Evolutionary conservation across 129 eudicot species (phyloP), one percentile per base, ranked within the genome.

Genomic region (Flaveria brownii): DNA sequence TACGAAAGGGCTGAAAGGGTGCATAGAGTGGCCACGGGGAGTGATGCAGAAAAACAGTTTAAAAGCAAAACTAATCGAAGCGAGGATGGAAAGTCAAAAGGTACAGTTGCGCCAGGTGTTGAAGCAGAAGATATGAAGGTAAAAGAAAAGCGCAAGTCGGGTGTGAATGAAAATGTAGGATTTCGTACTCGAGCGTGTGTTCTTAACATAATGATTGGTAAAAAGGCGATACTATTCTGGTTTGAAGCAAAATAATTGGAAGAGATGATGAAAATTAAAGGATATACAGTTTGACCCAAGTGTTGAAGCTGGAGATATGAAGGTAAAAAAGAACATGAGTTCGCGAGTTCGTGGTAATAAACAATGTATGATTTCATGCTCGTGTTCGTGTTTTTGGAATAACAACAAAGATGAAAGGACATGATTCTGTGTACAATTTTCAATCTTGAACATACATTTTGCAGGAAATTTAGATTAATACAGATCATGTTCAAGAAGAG

Each of bases 21-120:
- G 97, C 85, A 88, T 93, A 1, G 96, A 93, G 55, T 90, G 98
- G 98, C 96, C 98, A 33, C 85, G 86, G 23, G 87, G 88, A 2
- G 83, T 71, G 6, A 68, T 67, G 84, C 96, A 94, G 85, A 88
- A 86, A 75, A 73, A 82, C 51, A 94, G 97, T 76, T 86, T 94
- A 77, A 93, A 93, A 71, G 75, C 91, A 0, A 88, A 90, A 80
- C 86, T 88, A 47, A 33, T 94, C 66, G 97, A 89, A 69, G 98
- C 97, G 0, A 91, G 93, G 72, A 89, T 89, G 93, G 96, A 87
- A 41, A 88, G 85, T 59, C 97, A 91, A 73, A 94, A 94, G 84
- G 25, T 91, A 74, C 98, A 91, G 80, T 81, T 94, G 83, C 86
- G 97, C 71, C 97, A 91, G 17, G 96, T 94, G 66, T 80, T 94